phyloP scores from a whole-genome alignment of 2,329 filamentous ascomycete genomes.

The Ceratocystis ficicola region DNA sequence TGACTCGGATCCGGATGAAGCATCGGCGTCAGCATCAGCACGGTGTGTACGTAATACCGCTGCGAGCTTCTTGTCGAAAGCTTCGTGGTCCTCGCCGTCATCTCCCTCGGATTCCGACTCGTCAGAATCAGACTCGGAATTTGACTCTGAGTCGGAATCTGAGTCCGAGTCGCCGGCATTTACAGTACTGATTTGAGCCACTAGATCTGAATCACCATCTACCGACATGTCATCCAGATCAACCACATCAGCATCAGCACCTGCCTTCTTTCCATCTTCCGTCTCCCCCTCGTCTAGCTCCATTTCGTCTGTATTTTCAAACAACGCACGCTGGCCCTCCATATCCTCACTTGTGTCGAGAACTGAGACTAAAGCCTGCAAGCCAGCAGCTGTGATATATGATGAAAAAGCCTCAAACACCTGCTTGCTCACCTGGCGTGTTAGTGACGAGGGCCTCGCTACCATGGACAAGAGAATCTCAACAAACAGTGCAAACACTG shows the following conservation, averaged over 20 bases:
- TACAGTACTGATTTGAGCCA: conserved; percentile 24
- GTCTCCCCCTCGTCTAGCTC: conserved; percentile 17
- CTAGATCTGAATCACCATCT: conserved; percentile 31
- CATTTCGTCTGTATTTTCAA: conserved; percentile 50
- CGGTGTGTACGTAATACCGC: conserved; percentile 62
- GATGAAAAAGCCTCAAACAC: conserved; percentile 74
- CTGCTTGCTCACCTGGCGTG: conserved; percentile 75
- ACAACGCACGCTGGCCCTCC: conserved; percentile 75
- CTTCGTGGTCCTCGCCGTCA: conserved; percentile 35
- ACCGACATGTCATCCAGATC: conserved; percentile 39
- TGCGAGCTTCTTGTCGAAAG: conserved; percentile 62
- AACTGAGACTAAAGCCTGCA: conserved; percentile 55
- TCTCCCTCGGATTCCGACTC: conserved; percentile 36
- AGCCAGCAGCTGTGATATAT: conserved; percentile 58
- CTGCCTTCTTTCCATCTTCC: conserved; percentile 4
- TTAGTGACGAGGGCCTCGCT: conserved; percentile 69
- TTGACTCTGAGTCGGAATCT: conserved; percentile 34
- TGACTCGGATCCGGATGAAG: conserved; percentile 49
- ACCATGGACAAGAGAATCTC: conserved; percentile 87
- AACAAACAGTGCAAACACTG: conserved; percentile 48
- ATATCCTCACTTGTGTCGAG: conserved; percentile 68
- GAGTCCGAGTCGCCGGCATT: conserved; percentile 31
- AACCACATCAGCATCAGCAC: conserved; percentile 33
- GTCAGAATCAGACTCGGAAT: conserved; percentile 33
- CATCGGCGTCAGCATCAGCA: conserved; percentile 46